phyloP scores from a whole-genome alignment of 164 flowering plant species.

The Umbellularia californica region DNA sequence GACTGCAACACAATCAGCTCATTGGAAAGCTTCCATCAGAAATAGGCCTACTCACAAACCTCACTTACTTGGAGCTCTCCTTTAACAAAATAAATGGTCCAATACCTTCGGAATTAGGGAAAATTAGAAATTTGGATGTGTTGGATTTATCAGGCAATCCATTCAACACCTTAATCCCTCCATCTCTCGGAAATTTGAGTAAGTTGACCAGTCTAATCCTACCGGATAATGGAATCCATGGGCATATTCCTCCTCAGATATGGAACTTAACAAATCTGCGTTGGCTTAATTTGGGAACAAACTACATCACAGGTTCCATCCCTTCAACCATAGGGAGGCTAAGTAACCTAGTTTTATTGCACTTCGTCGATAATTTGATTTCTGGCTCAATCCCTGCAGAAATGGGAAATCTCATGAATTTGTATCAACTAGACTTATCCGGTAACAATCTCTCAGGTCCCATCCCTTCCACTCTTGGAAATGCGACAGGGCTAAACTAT shows the following conservation, averaged over 20 bases:
- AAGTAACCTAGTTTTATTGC: background rate
- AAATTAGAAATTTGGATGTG: background rate
- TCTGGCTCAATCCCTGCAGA: conserved; percentile 30
- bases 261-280: background rate
- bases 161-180: conserved; percentile 14
- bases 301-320: conserved; percentile 12
- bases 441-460: conserved; percentile 28
- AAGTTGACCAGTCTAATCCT: background rate
- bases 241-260: background rate
- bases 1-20: no score
- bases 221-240: background rate
- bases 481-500: conserved; percentile 21
- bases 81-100: conserved; percentile 14
- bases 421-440: conserved; percentile 23
- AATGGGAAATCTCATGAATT: conserved; percentile 29
- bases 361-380: background rate
- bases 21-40: no score
- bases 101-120: conserved; percentile 13
- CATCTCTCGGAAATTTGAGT: conserved; percentile 17
- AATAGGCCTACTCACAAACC: no score
- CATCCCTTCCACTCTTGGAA: conserved; percentile 28
- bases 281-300: background rate
- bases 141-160: background rate
- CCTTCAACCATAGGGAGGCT: conserved; percentile 21
- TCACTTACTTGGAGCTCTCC: no score